phyloP scores from a whole-genome alignment of 2,329 filamentous ascomycete species.

The Apiospora marii region DNA sequence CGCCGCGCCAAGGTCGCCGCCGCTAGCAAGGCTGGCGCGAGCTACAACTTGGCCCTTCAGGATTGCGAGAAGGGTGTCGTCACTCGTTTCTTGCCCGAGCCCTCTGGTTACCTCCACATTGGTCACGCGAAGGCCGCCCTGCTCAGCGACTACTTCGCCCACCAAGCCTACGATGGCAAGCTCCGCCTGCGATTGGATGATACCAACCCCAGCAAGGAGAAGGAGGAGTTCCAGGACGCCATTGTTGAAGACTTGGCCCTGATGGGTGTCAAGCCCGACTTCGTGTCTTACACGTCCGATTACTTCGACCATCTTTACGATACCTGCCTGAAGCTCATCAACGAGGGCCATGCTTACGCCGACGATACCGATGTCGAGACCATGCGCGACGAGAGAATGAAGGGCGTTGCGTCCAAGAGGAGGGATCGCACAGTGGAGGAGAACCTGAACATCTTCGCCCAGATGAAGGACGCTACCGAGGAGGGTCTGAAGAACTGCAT shows the following conservation, averaged over 20 bases:
- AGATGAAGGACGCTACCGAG: constrained; percentile 88
- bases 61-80: constrained; percentile 90
- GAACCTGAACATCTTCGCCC: constrained; percentile 84
- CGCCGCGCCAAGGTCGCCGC: constrained; percentile 73
- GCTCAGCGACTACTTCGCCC: constrained; percentile 96
- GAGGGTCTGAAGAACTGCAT: constrained; percentile 89
- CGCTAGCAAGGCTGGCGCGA: constrained; percentile 79
- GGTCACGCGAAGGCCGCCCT: constrained; percentile 94
- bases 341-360: constrained; percentile 87
- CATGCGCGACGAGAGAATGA: constrained; percentile 85
- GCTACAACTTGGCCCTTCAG: constrained; percentile 86
- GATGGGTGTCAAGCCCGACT: constrained; percentile 91
- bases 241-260: constrained; percentile 91
- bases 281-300: constrained; percentile 89
- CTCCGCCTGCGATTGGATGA: constrained; percentile 94
- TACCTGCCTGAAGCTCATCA: constrained; percentile 83
- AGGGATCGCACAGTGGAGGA: constrained; percentile 83
- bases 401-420: constrained; percentile 82
- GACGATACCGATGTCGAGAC: constrained; percentile 92
- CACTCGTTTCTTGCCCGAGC: constrained; percentile 92
- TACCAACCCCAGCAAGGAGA: constrained; percentile 97
- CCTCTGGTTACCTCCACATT: constrained; percentile 93
- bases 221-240: constrained; percentile 92
- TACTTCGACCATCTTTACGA: constrained; percentile 95
- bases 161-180: constrained; percentile 90